Evolutionary conservation across 2,329 filamentous ascomycete genomes (phyloP).

Genomic region (Colletotrichum destructivum): DNA sequence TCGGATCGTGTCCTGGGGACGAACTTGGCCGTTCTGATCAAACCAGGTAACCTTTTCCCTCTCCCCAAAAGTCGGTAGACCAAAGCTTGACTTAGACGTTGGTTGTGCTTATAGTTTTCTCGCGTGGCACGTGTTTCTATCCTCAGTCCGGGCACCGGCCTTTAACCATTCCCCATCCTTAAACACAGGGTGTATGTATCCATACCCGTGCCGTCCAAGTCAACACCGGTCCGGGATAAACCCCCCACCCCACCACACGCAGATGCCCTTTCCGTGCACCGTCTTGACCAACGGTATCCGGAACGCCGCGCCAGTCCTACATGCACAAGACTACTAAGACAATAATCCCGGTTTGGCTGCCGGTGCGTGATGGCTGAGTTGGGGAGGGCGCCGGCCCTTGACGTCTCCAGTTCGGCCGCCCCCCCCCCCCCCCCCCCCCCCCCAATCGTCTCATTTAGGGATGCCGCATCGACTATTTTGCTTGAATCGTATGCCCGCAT

Average conservation of each 20-base stretch:
- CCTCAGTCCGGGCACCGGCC: background rate
- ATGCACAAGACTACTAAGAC: background rate
- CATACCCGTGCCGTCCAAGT: too few relatives aligned
- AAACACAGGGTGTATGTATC: background rate
- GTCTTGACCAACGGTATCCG: background rate
- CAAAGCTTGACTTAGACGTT: background rate
- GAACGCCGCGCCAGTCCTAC: constrained; percentile 8
- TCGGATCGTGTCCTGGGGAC: background rate
- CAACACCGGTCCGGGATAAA: too few relatives aligned
- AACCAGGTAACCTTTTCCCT: too few relatives aligned
- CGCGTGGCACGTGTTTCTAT: background rate
- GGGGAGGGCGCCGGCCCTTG: too few relatives aligned
- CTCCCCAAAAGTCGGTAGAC: background rate
- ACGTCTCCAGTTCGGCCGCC: too few relatives aligned
- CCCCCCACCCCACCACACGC: too few relatives aligned
- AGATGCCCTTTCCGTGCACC: background rate
- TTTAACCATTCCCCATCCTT: background rate
- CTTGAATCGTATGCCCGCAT: background rate
- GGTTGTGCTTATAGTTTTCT: background rate
- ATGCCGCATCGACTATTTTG: background rate
- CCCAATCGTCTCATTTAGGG: too few relatives aligned
- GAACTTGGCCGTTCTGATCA: background rate
- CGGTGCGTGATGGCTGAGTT: background rate
- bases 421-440: too few relatives aligned
- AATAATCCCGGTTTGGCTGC: background rate